Percentiles rank a stretch among this genome's conserved stretches.
phyloP scores from a whole-genome alignment of 1,284 basidiomycete genomes.

The Farysia itapuensis region DNA sequence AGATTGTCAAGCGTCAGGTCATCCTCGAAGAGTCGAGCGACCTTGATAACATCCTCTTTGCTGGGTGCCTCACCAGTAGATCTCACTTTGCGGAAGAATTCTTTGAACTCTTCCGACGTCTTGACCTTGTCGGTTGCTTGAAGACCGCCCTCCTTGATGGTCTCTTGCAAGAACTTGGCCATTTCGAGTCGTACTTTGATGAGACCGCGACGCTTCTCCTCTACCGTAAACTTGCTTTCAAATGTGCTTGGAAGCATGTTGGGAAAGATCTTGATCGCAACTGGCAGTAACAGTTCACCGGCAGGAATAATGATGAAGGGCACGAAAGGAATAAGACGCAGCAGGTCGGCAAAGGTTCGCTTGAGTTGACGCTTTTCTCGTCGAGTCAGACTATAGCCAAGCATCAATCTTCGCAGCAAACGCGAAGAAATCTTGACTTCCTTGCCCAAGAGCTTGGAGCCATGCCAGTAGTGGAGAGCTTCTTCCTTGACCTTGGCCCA shows the following conservation, averaged over 20 bases:
- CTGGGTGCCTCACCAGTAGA: conserved; percentile 93
- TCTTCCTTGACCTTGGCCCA: conserved; percentile 97
- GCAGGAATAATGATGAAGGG: conserved; percentile 95
- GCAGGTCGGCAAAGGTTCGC: conserved; percentile 87
- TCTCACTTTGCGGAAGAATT: conserved; percentile 98
- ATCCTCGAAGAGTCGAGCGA: conserved; percentile 94
- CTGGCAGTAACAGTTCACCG: conserved; percentile 96
- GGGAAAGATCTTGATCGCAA: conserved; percentile 94
- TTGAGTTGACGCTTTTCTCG: conserved; percentile 90
- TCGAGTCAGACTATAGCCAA: conserved; percentile 86
- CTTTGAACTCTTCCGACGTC: conserved; percentile 92
- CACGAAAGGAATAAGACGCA: conserved; percentile 90
- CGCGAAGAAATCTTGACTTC: conserved; percentile 88
- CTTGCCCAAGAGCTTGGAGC: conserved; percentile 87
- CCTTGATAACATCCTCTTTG: conserved; percentile 82
- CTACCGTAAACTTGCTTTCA: conserved; percentile 81
- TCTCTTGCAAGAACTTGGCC: conserved; percentile 99
- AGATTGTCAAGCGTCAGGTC: conserved; percentile 97
- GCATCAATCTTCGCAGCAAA: conserved; percentile 86
- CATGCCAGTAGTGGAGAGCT: conserved; percentile 95
- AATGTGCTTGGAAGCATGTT: conserved; percentile 99
- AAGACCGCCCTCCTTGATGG: conserved; percentile 87
- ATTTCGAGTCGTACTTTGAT: conserved; percentile 93
- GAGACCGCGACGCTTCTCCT: conserved; percentile 94
- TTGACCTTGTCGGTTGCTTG: conserved; percentile 81